These are phyloP conservation scores for Fraxinus cuspidata DNA, from an alignment of 257 asterid genomes.

Conservation along the genomic window DNA sequence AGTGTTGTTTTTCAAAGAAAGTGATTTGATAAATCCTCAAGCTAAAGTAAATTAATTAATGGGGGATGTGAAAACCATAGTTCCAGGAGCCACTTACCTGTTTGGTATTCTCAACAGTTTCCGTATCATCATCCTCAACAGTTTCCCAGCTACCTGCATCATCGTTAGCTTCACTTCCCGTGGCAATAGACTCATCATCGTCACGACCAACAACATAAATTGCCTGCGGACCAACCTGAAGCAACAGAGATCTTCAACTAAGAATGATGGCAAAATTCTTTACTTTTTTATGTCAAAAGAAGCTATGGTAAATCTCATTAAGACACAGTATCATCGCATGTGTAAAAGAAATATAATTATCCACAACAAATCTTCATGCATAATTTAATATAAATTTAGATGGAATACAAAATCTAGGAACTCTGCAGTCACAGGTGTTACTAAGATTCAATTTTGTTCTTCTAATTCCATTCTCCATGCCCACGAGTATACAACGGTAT, in stretches of 20 bases:
- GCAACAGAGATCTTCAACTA: slow-evolving; percentile 12
- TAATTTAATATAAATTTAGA: not conserved
- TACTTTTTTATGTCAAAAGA: not conserved
- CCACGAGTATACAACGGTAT: too few relatives aligned
- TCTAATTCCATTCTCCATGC: not conserved
- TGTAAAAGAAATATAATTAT: not conserved
- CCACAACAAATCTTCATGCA: not conserved
- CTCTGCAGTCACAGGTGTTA: not conserved
- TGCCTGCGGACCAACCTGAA: slow-evolving; percentile 99
- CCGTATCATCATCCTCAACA: slow-evolving; percentile 75
- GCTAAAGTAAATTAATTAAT: slow-evolving; percentile 5
- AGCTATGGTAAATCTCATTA: not conserved
- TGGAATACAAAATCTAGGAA: not conserved
- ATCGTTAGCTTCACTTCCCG: slow-evolving; percentile 79
- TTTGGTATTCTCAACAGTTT: slow-evolving; percentile 43
- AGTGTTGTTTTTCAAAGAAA: not conserved
- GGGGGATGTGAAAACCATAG: slow-evolving; percentile 11
- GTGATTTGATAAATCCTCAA: slow-evolving; percentile 7
- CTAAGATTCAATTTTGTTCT: not conserved
- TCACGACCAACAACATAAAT: slow-evolving; percentile 98
- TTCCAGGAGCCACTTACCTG: slow-evolving; percentile 57
- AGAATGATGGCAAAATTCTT: slow-evolving; percentile 14
- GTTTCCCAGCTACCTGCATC: slow-evolving; percentile 99
- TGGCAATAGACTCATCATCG: slow-evolving; percentile 88
- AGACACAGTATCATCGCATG: slow-evolving; percentile 2